Evolutionary conservation across 805 yeast genomes (phyloP).

Genomic region (Candida saitoana): DNA sequence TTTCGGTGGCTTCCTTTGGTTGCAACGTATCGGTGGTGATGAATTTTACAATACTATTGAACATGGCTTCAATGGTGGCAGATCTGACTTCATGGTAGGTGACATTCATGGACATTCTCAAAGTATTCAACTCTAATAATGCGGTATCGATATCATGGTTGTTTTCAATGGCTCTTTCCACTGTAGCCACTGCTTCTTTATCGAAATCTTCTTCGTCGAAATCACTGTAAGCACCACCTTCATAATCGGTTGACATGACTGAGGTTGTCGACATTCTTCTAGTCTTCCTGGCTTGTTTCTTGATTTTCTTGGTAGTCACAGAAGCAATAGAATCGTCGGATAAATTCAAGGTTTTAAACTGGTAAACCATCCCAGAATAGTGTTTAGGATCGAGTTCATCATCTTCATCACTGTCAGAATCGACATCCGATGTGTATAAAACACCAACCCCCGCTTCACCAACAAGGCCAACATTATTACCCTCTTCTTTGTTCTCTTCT

Average conservation of each 20-base stretch:
- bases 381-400: conserved; percentile 33
- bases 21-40: conserved; percentile 73
- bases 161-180: conserved; percentile 85
- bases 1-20: conserved; percentile 69
- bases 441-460: conserved; percentile 52
- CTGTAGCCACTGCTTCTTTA: conserved; percentile 89
- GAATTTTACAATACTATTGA: conserved; percentile 66
- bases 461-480: conserved; percentile 39
- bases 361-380: conserved; percentile 43
- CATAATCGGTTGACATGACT: conserved; percentile 45
- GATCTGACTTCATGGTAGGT: conserved; percentile 86
- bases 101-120: conserved; percentile 97
- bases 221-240: conserved; percentile 28
- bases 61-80: conserved; percentile 72
- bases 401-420: conserved; percentile 33
- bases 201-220: conserved; percentile 70
- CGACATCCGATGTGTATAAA: conserved; percentile 47
- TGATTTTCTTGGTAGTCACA: conserved; percentile 39
- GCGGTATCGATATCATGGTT: conserved; percentile 95
- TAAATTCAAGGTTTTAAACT: conserved; percentile 44
- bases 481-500: conserved; percentile 23
- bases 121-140: conserved; percentile 82
- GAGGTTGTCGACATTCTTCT: conserved; percentile 37
- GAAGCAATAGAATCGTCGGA: conserved; percentile 61
- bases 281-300: conserved; percentile 21